phyloP scores from a whole-genome alignment of 306 rosid genomes.

The Ammopiptanthus mongolicus region DNA sequence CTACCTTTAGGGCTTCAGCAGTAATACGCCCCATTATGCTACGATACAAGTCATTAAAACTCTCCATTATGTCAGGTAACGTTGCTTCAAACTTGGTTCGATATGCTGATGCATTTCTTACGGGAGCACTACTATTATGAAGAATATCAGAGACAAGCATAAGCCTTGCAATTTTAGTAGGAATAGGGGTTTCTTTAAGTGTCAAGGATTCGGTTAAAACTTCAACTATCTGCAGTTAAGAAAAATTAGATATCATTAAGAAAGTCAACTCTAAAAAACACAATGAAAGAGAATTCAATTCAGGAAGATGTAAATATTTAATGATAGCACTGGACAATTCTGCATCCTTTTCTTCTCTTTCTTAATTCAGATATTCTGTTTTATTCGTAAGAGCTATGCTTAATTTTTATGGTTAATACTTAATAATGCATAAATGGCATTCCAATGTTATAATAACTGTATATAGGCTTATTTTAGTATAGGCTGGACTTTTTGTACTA shows the following conservation, averaged over 20 bases:
- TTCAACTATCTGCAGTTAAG: slow-evolving; percentile 81
- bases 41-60: slow-evolving; percentile 93
- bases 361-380: neutral
- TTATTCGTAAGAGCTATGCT: neutral
- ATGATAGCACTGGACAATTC: neutral
- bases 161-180: slow-evolving; percentile 98
- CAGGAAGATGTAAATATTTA: neutral
- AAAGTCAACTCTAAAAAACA: neutral
- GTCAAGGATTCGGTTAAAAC: slow-evolving; percentile 97
- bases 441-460: neutral
- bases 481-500: neutral
- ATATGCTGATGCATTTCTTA: slow-evolving; percentile 98
- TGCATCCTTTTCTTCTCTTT: neutral
- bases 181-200: slow-evolving; percentile 96
- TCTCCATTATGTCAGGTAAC: slow-evolving; percentile 92
- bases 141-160: slow-evolving; percentile 99
- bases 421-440: slow-evolving; percentile 14
- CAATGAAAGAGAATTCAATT: neutral
- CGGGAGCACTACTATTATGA: slow-evolving; percentile 99
- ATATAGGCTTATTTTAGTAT: neutral
- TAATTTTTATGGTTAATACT: neutral
- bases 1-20: slow-evolving; percentile 97
- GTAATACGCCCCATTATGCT: slow-evolving; percentile 93
- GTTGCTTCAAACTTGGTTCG: slow-evolving; percentile 97
- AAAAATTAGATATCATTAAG: slow-evolving; percentile 9